A percentile compares a stretch with the other conserved stretches of the same genome.
phyloP scores from a whole-genome alignment of 352 stramenopile species.

The Phytophthora pseudosyringae region DNA sequence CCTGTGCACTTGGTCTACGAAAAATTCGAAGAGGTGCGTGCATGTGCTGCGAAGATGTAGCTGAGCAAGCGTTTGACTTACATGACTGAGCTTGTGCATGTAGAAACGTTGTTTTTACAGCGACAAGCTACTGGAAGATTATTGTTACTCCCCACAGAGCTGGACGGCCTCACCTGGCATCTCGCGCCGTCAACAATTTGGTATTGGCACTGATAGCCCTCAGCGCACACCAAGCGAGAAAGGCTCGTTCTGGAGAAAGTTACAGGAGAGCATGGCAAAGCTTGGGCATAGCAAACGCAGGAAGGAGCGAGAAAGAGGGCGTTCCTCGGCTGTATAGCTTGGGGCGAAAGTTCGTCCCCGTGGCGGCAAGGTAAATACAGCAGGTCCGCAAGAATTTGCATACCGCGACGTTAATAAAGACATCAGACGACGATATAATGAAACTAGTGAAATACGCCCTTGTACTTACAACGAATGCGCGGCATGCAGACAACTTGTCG shows the following conservation, averaged over 20 bases:
- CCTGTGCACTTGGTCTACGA: conserved; percentile 76
- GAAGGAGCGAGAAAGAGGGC: conserved; percentile 49
- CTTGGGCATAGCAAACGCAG: conserved; percentile 63
- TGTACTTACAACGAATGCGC: background rate
- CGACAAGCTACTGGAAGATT: conserved; percentile 83
- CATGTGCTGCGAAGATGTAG: background rate
- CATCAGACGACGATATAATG: no score
- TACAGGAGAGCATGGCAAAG: conserved; percentile 75
- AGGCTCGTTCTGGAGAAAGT: conserved; percentile 77
- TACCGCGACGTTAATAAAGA: no score
- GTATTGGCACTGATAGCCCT: conserved; percentile 64
- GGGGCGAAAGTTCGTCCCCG: background rate
- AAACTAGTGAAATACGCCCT: no score
- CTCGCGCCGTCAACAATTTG: conserved; percentile 73
- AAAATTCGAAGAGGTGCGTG: conserved; percentile 72
- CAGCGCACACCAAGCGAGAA: conserved; percentile 40
- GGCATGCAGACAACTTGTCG: background rate
- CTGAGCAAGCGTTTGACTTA: conserved; percentile 5
- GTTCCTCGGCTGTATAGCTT: conserved; percentile 32
- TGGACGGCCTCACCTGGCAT: conserved; percentile 83
- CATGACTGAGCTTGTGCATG: background rate
- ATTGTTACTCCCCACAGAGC: conserved; percentile 85
- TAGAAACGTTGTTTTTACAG: conserved; percentile 84
- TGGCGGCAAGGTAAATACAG: background rate
- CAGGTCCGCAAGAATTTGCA: no score